phyloP scores from a whole-genome alignment of 768 basidiomycete genomes.

The Tylopilus intermedius region DNA sequence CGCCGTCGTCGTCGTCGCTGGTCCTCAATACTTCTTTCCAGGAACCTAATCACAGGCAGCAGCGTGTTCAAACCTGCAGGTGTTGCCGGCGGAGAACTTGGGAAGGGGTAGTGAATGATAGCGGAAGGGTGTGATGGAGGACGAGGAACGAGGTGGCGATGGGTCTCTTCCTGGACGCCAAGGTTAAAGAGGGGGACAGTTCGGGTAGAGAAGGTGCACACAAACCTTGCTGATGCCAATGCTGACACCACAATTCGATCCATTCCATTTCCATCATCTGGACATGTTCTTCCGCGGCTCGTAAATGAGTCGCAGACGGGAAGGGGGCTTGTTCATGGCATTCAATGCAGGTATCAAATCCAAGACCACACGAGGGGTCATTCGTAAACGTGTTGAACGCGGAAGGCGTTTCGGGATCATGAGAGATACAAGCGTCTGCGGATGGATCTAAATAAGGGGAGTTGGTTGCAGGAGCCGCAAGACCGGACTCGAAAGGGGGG shows the following conservation, averaged over 20 bases:
- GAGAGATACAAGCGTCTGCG: constrained; percentile 9
- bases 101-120: constrained; percentile 72
- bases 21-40: constrained; percentile 62
- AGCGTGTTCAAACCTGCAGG: constrained; percentile 52
- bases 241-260: constrained; percentile 39
- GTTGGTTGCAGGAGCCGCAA: neutral
- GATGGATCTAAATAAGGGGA: constrained; percentile 18
- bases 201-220: neutral
- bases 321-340: constrained; percentile 79
- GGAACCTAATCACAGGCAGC: constrained; percentile 59
- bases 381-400: constrained; percentile 36
- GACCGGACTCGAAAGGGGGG: neutral
- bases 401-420: constrained; percentile 21
- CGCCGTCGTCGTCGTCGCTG: too few species aligned
- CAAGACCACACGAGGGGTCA: constrained; percentile 49
- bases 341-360: constrained; percentile 85
- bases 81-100: constrained; percentile 57
- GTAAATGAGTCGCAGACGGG: constrained; percentile 59
- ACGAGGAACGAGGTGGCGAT: constrained; percentile 33
- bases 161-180: neutral
- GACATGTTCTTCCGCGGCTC: constrained; percentile 74
- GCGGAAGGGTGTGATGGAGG: constrained; percentile 70
- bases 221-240: constrained; percentile 20
- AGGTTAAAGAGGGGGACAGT: neutral
- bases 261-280: constrained; percentile 61